phyloP scores from a whole-genome alignment of 768 basidiomycete genomes.

The Trametopsis cervina region DNA sequence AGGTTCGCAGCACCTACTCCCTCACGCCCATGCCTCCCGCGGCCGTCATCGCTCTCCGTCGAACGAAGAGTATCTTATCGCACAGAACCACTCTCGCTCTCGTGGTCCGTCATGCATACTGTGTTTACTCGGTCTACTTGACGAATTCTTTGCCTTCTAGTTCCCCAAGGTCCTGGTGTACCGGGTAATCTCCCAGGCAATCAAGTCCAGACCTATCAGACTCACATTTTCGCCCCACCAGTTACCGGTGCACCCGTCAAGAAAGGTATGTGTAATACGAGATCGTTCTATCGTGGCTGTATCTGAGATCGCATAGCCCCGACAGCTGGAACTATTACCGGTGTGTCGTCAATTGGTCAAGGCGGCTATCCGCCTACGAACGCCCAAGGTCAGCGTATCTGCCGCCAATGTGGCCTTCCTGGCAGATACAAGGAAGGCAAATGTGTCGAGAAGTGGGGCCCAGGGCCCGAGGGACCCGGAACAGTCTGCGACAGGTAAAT shows the following conservation, averaged over 20 bases:
- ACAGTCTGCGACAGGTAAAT: constrained; percentile 74
- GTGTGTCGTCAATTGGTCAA: constrained; percentile 19
- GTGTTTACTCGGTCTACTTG: constrained; percentile 1
- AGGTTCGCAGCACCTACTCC: constrained; percentile 24
- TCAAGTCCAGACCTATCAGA: constrained; percentile 44
- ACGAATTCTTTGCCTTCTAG: constrained; percentile 5
- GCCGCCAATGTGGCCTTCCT: constrained; percentile 65
- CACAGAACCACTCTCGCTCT: constrained; percentile 14
- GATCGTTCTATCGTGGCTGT: background rate
- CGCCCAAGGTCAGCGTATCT: constrained; percentile 62
- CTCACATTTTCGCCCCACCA: constrained; percentile 66
- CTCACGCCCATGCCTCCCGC: constrained; percentile 12
- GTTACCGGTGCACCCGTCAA: constrained; percentile 69
- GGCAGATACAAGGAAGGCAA: constrained; percentile 81
- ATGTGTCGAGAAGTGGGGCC: constrained; percentile 86
- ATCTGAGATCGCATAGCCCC: constrained; percentile 11
- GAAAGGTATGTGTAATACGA: constrained; percentile 38
- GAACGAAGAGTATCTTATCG: constrained; percentile 14
- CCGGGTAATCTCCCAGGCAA: constrained; percentile 23
- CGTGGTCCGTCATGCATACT: constrained; percentile 16
- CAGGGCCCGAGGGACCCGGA: constrained; percentile 76
- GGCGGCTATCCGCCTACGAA: constrained; percentile 28
- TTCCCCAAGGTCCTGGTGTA: constrained; percentile 14
- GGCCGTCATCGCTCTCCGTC: constrained; percentile 20
- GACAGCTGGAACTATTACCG: constrained; percentile 20